Conservation (phyloP, 225 moss, liverwort and hornwort genomes). For the Straminergon stramineum region DNA sequence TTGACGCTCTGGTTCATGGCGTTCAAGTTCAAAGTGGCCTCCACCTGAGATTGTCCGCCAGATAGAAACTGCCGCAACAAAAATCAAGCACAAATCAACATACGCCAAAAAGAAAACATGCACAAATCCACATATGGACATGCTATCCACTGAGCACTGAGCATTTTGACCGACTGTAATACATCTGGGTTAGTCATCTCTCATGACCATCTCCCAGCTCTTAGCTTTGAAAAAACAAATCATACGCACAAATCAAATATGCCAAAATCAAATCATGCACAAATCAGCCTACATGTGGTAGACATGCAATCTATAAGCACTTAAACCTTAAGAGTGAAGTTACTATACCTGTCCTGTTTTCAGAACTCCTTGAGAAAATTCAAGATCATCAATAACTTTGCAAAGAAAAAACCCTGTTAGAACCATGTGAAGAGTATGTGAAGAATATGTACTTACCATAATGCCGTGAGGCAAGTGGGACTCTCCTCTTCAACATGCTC, state of each 20-base stretch:
- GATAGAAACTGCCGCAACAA: conserved; percentile 6
- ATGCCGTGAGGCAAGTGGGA: conserved; percentile 25
- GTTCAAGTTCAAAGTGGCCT: conserved; percentile 29
- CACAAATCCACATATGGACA: neutral
- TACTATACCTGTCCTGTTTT: no score
- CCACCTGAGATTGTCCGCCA: conserved; percentile 25
- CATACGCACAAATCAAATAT: neutral
- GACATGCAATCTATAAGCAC: no score
- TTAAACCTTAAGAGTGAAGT: no score
- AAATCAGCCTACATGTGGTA: neutral
- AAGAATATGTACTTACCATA: neutral
- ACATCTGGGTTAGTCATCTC: neutral
- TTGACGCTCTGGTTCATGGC: conserved; percentile 40
- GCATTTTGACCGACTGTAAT: neutral
- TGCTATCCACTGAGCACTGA: neutral
- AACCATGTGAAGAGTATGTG: no score
- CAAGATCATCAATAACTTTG: neutral
- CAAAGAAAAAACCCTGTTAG: no score
- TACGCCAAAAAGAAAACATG: neutral
- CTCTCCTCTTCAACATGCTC: conserved; percentile 20
- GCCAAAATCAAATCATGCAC: neutral
- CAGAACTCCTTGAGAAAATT: neutral
- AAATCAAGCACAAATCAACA: neutral
- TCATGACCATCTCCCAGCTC: neutral
- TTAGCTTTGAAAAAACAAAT: neutral